Evolutionary conservation across 306 rosid species (phyloP).

Genomic region (Cicer cuneatum): DNA sequence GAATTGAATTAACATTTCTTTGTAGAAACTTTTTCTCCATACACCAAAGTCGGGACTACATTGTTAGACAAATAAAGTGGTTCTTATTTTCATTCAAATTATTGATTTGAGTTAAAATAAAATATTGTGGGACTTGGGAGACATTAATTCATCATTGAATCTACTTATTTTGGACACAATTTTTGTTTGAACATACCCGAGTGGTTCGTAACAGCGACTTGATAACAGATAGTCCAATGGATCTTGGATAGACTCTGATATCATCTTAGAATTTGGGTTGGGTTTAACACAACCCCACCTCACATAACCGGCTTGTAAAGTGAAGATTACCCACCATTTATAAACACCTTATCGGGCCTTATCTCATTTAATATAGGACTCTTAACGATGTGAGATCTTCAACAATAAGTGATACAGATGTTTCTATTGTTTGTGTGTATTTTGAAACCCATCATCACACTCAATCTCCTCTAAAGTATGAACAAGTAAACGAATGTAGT

Average conservation of each 20-base stretch:
- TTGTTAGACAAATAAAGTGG: too few species aligned
- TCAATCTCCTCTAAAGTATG: not conserved
- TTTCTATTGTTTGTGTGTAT: not conserved
- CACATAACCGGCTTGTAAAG: too few species aligned
- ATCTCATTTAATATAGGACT: too few species aligned
- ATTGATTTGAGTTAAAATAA: not conserved
- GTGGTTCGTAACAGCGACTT: too few species aligned
- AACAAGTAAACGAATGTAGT: not conserved
- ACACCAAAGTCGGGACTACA: not conserved
- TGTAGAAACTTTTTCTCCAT: slow-evolving; percentile 16
- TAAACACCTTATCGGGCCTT: too few species aligned
- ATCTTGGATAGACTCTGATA: too few species aligned
- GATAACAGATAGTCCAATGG: too few species aligned
- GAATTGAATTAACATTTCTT: slow-evolving; percentile 15
- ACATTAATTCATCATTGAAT: not conserved
- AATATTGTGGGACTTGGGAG: not conserved
- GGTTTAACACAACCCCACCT: too few species aligned
- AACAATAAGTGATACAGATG: not conserved
- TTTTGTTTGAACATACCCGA: too few species aligned
- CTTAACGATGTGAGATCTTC: not conserved
- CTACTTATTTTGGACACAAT: slow-evolving; percentile 5
- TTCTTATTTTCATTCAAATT: not conserved
- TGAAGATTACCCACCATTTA: too few species aligned
- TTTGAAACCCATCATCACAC: not conserved
- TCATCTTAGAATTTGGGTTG: too few species aligned